Evolutionary conservation across 2,329 filamentous ascomycete species (phyloP), one percentile per base, ranked within the genome.

Genomic region (Metarhizium sp.): DNA sequence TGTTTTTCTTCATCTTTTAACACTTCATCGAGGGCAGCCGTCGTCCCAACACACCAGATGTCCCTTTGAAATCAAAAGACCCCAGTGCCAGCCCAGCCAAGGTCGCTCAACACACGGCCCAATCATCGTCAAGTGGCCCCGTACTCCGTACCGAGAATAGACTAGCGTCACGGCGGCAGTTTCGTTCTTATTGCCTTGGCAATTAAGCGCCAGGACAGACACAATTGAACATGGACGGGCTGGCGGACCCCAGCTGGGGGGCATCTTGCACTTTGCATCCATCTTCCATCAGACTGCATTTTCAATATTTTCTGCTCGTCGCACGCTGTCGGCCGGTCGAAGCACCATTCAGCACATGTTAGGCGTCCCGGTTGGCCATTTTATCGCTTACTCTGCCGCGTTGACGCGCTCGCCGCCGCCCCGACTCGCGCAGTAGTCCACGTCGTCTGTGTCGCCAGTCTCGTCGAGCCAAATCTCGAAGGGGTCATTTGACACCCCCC

Each of bases 161-260:
- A 55, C 49, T 55, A 55, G 53, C 50, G 54, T 8, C 6, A 2
- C 13, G 16, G 43, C 50, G 54, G 45, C 45, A 48, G 49, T 55
- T 55, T 48, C 48, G 13, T 18, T 20, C 18, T 16, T 40, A 40
- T 40, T 40, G 38, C 38, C 38, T 34, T 40, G 38, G 38, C 14
- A 16, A 13, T 40, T 40, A 40, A 40, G 38, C 38, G 38, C 38
- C 38, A 40, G 38, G 14, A 40, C 34, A 36, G 38, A 40, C 11
- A 40, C 38, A 40, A 16, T 34, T 40, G 38, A 40, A 16, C 42
- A 45, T 18, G 42, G 5, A 18, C 10, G 42, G 42, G 42, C 11
- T 45, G n/a, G 16, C 10, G 42, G 42, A 16, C 7, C 16, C 42
- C 18, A 11, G 42, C 42, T 45, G 42, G 42, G 42, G 42, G 42